Conservation (phyloP, 176 grass and related monocot genomes). For the Triticum timopheevii region DNA sequence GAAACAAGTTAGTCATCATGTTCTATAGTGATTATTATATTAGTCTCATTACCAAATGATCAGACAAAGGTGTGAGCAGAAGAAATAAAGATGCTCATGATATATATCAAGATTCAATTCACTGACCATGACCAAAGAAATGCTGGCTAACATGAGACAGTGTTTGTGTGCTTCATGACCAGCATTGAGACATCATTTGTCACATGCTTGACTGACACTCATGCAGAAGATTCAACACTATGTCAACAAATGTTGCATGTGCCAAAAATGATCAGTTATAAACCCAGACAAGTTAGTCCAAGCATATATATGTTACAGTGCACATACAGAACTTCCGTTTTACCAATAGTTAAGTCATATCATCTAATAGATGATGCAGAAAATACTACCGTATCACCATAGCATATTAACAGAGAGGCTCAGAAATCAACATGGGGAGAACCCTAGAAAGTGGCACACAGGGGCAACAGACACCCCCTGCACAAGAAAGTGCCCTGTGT, state of each 20-base stretch:
- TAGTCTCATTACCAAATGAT: neutral
- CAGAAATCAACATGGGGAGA: slow-evolving; percentile 12
- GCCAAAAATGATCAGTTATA: slow-evolving; percentile 28
- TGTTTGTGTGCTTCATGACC: slow-evolving; percentile 43
- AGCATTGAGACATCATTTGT: slow-evolving; percentile 51
- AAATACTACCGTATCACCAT: neutral
- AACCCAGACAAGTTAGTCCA: neutral
- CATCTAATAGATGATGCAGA: neutral
- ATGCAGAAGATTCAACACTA: slow-evolving; percentile 18
- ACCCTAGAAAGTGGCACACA: slow-evolving; percentile 24
- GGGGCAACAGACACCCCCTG: slow-evolving; percentile 25
- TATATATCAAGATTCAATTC: slow-evolving; percentile 15
- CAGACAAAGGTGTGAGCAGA: slow-evolving; percentile 6
- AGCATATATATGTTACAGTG: neutral
- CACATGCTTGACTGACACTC: slow-evolving; percentile 40
- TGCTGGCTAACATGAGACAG: slow-evolving; percentile 52
- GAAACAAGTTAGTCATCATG: slow-evolving; percentile 4
- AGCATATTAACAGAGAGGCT: slow-evolving; percentile 4
- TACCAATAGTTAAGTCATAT: neutral
- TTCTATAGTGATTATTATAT: slow-evolving; percentile 22
- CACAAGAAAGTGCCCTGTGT: slow-evolving; percentile 15
- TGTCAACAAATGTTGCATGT: slow-evolving; percentile 32
- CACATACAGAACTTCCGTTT: neutral
- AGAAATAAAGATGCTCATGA: slow-evolving; percentile 27
- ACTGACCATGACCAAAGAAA: slow-evolving; percentile 27